A percentile compares a stretch with the other conserved stretches of the same genome.
These are phyloP conservation scores for Papiliotrema nemorosa DNA, from an alignment of 1,284 basidiomycete species.

Conservation along the genomic window DNA sequence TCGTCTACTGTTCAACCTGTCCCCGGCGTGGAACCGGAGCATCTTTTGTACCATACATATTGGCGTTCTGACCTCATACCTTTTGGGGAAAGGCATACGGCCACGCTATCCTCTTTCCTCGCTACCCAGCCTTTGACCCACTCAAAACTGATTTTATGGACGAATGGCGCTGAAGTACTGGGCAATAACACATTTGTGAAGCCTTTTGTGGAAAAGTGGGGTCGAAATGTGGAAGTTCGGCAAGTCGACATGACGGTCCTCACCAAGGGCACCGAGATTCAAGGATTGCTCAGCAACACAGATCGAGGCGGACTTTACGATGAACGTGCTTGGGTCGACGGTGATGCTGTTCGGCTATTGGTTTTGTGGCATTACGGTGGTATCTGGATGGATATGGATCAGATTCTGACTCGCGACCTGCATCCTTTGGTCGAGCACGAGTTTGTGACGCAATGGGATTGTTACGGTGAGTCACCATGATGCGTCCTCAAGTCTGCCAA, in stretches of 20 bases:
- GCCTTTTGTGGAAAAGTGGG: slow-evolving; percentile 61
- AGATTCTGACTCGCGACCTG: slow-evolving; percentile 76
- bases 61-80: slow-evolving; percentile 80
- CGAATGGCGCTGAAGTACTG: slow-evolving; percentile 66
- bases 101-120: slow-evolving; percentile 83
- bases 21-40: slow-evolving; percentile 46
- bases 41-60: slow-evolving; percentile 76
- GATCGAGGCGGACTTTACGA: slow-evolving; percentile 55
- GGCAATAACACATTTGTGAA: slow-evolving; percentile 59
- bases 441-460: slow-evolving; percentile 95
- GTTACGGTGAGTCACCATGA: slow-evolving; percentile 69
- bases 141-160: slow-evolving; percentile 76
- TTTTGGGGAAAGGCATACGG: slow-evolving; percentile 74
- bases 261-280: slow-evolving; percentile 70
- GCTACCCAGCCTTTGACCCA: slow-evolving; percentile 71
- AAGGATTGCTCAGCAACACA: slow-evolving; percentile 53
- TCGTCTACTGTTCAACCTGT: slow-evolving; percentile 63
- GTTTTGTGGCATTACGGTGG: slow-evolving; percentile 87
- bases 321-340: slow-evolving; percentile 84
- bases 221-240: slow-evolving; percentile 64
- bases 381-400: slow-evolving; percentile 95
- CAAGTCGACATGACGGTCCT: slow-evolving; percentile 65
- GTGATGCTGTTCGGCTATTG: slow-evolving; percentile 77
- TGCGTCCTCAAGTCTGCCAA: neutral
- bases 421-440: slow-evolving; percentile 81